Base-by-base conservation (phyloP, 2,329 filamentous ascomycete species). In the Alternaria gansuensis region DNA sequence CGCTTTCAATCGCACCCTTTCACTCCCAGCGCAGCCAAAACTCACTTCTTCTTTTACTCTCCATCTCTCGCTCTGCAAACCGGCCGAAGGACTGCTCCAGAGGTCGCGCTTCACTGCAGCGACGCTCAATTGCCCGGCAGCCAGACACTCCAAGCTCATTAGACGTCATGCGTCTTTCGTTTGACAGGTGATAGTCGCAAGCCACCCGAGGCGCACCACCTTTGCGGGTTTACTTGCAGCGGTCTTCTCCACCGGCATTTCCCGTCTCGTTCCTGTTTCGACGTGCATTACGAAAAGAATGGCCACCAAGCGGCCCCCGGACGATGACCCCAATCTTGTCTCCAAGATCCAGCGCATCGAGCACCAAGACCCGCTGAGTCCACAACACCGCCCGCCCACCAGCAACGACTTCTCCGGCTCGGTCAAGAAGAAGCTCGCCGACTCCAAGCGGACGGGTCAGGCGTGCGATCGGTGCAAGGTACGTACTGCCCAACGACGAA, bases 391-490 rank as follows among this genome's bases (percentile, higher is more conserved):
- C 53, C 56, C 44, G 5, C 31, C 57, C 37, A 21, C 58, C 13
- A 67, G 64, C 64, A 68, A 61, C 53, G 75, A 78, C 65, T 78
- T 77, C 61, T 77, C 75, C 8, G 68, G 66, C 54, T 70, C 67
- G 10, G 75, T 77, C 50, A 84, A 82, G 77, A 84, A 85, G 76
- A 82, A 82, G 68, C 77, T 86, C 53, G 78, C 80, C 51, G 80
- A 80, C 56, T 85, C 83, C 53, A 83, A 83, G 62, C 81, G 87
- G 57, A 96, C 92, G 0, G 92, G 92, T 9, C 92, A 96, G 79
- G 92, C 92, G 31, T 96, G 92, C 82, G 92, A 96, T 78, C 85
- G 92, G 55, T 96, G 92, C 84, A 95, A 94, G 85, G 90, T 68
- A 83, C 52, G 56, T 56, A 17, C 37, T 40, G 13, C 6, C 21